These are phyloP conservation scores for Neurospora sp. DNA, from an alignment of 495 filamentous ascomycete genomes.

Conservation along the genomic window DNA sequence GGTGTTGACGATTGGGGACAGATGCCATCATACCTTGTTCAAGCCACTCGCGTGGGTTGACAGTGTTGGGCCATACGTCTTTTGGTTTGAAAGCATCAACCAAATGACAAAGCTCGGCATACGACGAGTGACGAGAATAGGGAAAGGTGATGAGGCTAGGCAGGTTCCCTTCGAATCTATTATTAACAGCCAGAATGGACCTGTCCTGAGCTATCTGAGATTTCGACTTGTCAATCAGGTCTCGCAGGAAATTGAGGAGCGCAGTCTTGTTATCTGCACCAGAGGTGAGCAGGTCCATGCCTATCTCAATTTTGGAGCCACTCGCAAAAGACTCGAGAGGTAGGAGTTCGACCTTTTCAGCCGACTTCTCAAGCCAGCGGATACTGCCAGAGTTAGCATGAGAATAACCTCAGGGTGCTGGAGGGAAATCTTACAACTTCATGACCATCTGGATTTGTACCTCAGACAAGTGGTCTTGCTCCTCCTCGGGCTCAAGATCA, in stretches of 20 bases:
- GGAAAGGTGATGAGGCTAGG: constrained; percentile 54
- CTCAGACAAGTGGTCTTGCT: constrained; percentile 47
- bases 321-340: constrained; percentile 15
- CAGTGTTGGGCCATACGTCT: constrained; percentile 80
- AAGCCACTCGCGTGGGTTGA: constrained; percentile 52
- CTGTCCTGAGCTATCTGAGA: background rate
- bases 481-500: constrained; percentile 56
- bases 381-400: constrained; percentile 7
- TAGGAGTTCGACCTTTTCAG: constrained; percentile 13
- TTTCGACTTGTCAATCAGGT: constrained; percentile 20
- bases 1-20: too few relatives aligned
- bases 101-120: constrained; percentile 65
- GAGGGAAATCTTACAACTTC: constrained; percentile 29
- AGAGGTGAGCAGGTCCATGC: constrained; percentile 17
- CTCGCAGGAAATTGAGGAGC: constrained; percentile 16
- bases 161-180: constrained; percentile 7
- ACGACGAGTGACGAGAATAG: constrained; percentile 86
- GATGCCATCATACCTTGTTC: constrained; percentile 26
- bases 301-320: constrained; percentile 26
- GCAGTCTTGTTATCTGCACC: constrained; percentile 16
- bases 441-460: constrained; percentile 36
- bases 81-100: constrained; percentile 57
- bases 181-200: background rate
- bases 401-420: background rate
- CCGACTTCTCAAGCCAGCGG: constrained; percentile 6